These are phyloP conservation scores for Dothideomycetidae sp. DNA, from an alignment of 2,329 filamentous ascomycete species.

Conservation along the genomic window DNA sequence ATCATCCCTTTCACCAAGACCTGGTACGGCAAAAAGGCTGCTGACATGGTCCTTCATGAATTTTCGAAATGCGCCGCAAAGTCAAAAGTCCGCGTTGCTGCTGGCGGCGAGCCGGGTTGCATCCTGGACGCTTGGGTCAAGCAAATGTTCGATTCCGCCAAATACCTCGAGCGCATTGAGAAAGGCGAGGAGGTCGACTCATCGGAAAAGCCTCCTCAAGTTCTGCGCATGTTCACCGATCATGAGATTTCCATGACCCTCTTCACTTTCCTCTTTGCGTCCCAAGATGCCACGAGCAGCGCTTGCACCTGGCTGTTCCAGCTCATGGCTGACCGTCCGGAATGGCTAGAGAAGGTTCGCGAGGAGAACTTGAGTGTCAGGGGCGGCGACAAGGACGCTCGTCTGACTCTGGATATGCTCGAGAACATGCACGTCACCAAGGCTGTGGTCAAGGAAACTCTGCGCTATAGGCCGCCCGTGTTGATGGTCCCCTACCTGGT, in stretches of 20 bases:
- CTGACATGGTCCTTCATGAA: conserved; percentile 75
- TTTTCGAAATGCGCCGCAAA: conserved; percentile 82
- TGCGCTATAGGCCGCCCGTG: conserved; percentile 89
- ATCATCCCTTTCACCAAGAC: conserved; percentile 86
- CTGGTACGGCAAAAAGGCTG: conserved; percentile 88
- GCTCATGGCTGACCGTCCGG: conserved; percentile 82
- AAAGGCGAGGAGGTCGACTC: conserved; percentile 48
- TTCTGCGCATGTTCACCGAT: conserved; percentile 78
- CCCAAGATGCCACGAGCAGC: conserved; percentile 90
- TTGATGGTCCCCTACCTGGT: conserved; percentile 91
- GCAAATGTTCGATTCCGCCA: conserved; percentile 71
- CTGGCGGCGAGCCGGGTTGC: conserved; percentile 72
- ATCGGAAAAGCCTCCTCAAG: conserved; percentile 64
- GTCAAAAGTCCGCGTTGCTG: conserved; percentile 66
- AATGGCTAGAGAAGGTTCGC: conserved; percentile 74
- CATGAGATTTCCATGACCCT: conserved; percentile 85
- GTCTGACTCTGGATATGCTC: conserved; percentile 68
- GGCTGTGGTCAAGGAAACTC: conserved; percentile 77
- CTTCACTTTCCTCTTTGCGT: conserved; percentile 94
- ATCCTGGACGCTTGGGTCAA: conserved; percentile 95
- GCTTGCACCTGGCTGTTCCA: conserved; percentile 94
- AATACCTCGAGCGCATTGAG: conserved; percentile 64
- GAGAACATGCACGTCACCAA: conserved; percentile 83
- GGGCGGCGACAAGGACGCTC: conserved; percentile 56
- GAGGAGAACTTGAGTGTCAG: conserved; percentile 75